Conservation (phyloP, 1,284 basidiomycete genomes). For the Microbotryum violaceum region DNA sequence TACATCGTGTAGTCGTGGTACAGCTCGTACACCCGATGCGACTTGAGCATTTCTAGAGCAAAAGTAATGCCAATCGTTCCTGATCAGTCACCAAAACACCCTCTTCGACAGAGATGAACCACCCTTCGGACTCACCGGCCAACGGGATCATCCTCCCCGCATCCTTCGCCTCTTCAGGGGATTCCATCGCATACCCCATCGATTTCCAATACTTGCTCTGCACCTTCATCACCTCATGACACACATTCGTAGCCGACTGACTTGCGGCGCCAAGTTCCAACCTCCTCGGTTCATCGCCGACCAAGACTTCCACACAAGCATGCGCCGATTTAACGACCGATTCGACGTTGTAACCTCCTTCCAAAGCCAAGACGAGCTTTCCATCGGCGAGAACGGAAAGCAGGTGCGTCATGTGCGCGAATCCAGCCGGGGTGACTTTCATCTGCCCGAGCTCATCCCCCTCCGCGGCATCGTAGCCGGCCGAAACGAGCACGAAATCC, state of each 20-base stretch:
- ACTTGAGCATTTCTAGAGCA: slow-evolving; percentile 60
- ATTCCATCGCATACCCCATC: slow-evolving; percentile 43
- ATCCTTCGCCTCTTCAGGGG: slow-evolving; percentile 17
- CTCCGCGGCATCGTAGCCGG: slow-evolving; percentile 92
- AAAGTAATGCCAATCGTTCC: no score
- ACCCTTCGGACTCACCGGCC: slow-evolving; percentile 7
- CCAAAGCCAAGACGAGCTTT: slow-evolving; percentile 82
- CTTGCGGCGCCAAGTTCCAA: slow-evolving; percentile 62
- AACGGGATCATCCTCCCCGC: slow-evolving; percentile 33
- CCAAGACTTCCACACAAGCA: slow-evolving; percentile 72
- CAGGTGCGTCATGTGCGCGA: slow-evolving; percentile 98
- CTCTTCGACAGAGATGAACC: not conserved
- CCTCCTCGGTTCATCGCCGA: slow-evolving; percentile 75
- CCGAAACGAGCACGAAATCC: slow-evolving; percentile 93
- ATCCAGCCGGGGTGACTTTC: slow-evolving; percentile 83
- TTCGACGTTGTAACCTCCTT: slow-evolving; percentile 93
- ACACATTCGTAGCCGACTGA: slow-evolving; percentile 71
- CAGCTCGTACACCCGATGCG: slow-evolving; percentile 70
- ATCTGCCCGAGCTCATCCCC: slow-evolving; percentile 90
- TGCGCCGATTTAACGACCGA: slow-evolving; percentile 79
- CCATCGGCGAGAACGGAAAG: slow-evolving; percentile 81
- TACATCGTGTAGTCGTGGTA: slow-evolving; percentile 65
- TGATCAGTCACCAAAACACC: not conserved
- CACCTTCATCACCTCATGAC: slow-evolving; percentile 73
- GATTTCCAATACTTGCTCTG: slow-evolving; percentile 88